phyloP scores from a whole-genome alignment of 305 asterid genomes.

The Fraxinus paxiana region DNA sequence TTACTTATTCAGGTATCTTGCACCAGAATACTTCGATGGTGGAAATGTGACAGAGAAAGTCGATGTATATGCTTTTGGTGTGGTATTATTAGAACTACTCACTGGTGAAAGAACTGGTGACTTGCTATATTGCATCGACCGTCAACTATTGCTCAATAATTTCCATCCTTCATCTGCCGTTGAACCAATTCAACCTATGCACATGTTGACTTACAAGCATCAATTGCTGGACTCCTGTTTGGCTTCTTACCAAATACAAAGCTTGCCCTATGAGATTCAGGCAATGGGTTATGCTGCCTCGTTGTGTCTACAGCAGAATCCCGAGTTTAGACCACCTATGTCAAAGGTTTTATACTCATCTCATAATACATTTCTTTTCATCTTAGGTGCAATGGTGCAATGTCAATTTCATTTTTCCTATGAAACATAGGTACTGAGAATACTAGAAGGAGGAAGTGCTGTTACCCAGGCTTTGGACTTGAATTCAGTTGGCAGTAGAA shows the following conservation, averaged over 20 bases:
- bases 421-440: constrained; percentile 55
- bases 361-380: background rate
- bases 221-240: constrained; percentile 53
- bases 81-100: constrained; percentile 65
- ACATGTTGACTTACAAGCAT: constrained; percentile 44
- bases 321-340: constrained; percentile 72
- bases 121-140: constrained; percentile 48
- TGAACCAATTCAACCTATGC: constrained; percentile 51
- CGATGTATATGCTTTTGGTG: constrained; percentile 72
- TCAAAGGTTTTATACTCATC: constrained; percentile 56
- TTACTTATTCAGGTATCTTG: constrained; percentile 52
- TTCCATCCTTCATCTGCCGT: constrained; percentile 37
- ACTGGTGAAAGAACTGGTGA: constrained; percentile 55
- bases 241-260: constrained; percentile 37
- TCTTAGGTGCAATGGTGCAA: background rate
- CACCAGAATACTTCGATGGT: constrained; percentile 64
- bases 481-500: constrained; percentile 52
- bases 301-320: constrained; percentile 70
- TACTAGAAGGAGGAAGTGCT: constrained; percentile 58
- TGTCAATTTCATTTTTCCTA: too few species aligned
- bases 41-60: constrained; percentile 67
- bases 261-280: constrained; percentile 56
- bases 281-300: constrained; percentile 72
- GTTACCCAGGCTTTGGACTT: constrained; percentile 38
- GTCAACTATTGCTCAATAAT: constrained; percentile 43